These are phyloP conservation scores for Carex scoparia DNA, from an alignment of 176 grass and related monocot genomes.

Conservation along the genomic window DNA sequence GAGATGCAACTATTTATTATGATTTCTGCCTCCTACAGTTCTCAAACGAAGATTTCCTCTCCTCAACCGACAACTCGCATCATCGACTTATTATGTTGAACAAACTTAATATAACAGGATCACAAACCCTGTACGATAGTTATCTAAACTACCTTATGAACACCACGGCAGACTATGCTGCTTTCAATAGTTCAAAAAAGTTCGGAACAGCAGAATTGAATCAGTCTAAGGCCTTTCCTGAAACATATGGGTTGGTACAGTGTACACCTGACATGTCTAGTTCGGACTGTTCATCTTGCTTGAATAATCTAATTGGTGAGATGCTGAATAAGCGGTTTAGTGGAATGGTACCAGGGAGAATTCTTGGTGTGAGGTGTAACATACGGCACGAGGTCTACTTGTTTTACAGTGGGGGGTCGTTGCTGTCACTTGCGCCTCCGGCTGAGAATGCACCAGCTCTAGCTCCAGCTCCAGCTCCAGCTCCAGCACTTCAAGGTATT, in stretches of 20 bases:
- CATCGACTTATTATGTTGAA: neutral
- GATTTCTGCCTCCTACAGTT: conserved; percentile 45
- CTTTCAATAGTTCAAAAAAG: neutral
- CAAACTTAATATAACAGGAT: neutral
- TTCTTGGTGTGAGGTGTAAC: neutral
- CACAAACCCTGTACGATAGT: neutral
- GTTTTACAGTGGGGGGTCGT: conserved; percentile 1
- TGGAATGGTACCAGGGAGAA: neutral
- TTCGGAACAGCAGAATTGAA: neutral
- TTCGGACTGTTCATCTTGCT: neutral
- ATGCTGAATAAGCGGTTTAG: neutral
- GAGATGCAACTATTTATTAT: conserved; percentile 22
- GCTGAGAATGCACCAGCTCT: neutral
- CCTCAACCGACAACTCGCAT: neutral
- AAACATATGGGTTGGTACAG: neutral
- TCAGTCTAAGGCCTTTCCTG: neutral
- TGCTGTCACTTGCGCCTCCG: neutral
- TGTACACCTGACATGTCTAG: neutral
- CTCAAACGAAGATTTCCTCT: conserved; percentile 37
- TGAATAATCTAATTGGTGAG: neutral
- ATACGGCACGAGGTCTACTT: neutral
- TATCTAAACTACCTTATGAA: neutral
- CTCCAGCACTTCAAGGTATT: neutral
- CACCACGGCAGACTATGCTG: neutral
- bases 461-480: neutral